Evolutionary conservation across 1,284 basidiomycete genomes (phyloP), one percentile per base, ranked within the genome.

Genomic region (Omphalotus olearius): DNA sequence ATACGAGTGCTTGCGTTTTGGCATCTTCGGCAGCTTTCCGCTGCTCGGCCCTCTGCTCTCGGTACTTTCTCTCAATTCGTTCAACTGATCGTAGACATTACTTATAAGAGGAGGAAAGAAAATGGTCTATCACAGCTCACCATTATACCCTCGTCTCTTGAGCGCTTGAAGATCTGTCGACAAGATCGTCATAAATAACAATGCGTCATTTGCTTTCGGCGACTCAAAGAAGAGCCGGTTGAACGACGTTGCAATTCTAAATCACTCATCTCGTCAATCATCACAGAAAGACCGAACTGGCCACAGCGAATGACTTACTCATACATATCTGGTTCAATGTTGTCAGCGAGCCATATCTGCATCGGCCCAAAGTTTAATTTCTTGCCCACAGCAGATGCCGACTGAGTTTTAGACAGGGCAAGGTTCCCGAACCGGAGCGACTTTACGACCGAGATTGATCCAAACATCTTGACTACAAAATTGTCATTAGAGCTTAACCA

Each of bases 181-280:
- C 10, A 99, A 77, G 43, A 99, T 91, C 0, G 93, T 96, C 83
- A 92, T 91, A 62, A 97, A 89, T 11, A 98, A 67, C 6, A 98
- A 70, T 0, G 88, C 81, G 62, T 97, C 93, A 59, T 92, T 91
- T 6, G 83, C 80, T 62, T 88, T 88, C 2, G 83, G 83, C 2
- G 80, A 77, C 46, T 85, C 79, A 56, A 96, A 88, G 17, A 96
- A 67, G 3, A 88, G 65, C 6, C 83, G 80, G 64, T 89, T 92
- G 28, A 97, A 71, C 0, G 88, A 85, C 0, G 82, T 84, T 0
- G 93, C 86, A 16, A 95, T 85, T 64, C 90, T 89, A 48, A 16
- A 50, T 5, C 11, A 40, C 39, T 43, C 33, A 17, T 56, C 38
- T 50, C 18, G 47, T 37, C 13, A 10, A 14, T 50, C 23, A 23